Percentiles rank a stretch among this genome's conserved stretches.
Conservation (phyloP, 2,329 filamentous ascomycete genomes). For the Pestalotiopsis sp. region DNA sequence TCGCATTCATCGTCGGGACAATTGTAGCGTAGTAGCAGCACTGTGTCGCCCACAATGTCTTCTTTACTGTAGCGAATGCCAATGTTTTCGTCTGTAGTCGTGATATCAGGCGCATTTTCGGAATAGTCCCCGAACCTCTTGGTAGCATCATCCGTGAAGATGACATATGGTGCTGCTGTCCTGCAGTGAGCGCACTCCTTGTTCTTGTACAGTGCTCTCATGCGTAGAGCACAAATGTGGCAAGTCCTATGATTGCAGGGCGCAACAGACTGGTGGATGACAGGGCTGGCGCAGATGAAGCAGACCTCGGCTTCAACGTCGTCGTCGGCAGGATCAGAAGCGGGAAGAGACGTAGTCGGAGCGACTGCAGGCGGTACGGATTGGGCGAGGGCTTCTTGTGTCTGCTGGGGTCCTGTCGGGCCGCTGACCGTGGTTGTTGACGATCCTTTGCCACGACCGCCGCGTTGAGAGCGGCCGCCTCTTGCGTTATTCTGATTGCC, state of each 20-base stretch:
- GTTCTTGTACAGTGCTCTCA: conserved; percentile 93
- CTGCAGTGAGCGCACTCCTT: conserved; percentile 96
- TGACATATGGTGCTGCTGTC: conserved; percentile 75
- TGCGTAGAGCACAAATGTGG: conserved; percentile 88
- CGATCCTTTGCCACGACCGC: conserved; percentile 35
- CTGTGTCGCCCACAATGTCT: conserved; percentile 88
- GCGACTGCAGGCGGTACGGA: not conserved
- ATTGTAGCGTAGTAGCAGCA: conserved; percentile 88
- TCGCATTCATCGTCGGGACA: conserved; percentile 81
- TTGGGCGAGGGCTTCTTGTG: conserved; percentile 1
- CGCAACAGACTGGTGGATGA: conserved; percentile 83
- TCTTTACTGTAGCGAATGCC: conserved; percentile 89
- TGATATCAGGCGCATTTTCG: conserved; percentile 61
- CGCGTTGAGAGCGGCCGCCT: conserved; percentile 34
- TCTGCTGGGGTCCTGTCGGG: conserved; percentile 24
- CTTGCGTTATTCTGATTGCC: conserved; percentile 39
- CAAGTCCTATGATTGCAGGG: conserved; percentile 97
- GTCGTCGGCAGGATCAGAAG: conserved; percentile 44
- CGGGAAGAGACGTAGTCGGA: conserved; percentile 18
- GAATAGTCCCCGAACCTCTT: conserved; percentile 87
- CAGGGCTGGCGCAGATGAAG: conserved; percentile 94
- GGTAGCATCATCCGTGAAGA: conserved; percentile 83
- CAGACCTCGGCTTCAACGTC: conserved; percentile 77
- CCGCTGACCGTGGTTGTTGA: conserved; percentile 34
- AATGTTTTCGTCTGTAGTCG: conserved; percentile 77